Base-by-base conservation (phyloP, 2,329 filamentous ascomycete genomes). In the Pezicula neosporulosa region DNA sequence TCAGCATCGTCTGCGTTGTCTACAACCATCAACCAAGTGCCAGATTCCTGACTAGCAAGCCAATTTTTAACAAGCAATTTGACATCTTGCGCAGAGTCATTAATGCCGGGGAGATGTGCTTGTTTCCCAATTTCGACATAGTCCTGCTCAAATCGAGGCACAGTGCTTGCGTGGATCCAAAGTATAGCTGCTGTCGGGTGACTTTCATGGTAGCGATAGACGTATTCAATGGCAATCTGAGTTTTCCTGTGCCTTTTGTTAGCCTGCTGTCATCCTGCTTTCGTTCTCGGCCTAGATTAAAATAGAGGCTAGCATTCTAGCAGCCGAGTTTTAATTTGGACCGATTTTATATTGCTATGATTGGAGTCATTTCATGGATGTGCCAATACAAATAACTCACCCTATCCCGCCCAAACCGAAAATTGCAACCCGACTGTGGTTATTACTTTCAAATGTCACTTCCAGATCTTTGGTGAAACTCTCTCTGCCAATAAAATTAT, bases 1-100 rank as follows among this genome's bases (percentile, higher is more conserved):
- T 44, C 19, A n/a, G n/a, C 16, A 52, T 70, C 57, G 44, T 70
- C 64, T 41, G 63, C 64, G 43, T 63, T 70, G 36, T 72, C 68
- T 3, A 72, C 54, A 21, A 71, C 47, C 30, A 71, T 56, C 6
- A 63, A 21, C 69, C 67, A 72, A n/a, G 42, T 39, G 28, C 50
- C 44, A 1, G 30, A 16, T 15, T 36, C 24, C 30, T 2, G 10
- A 6, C 12, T 19, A 18, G 10, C 35, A 9, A 47, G 30, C 13
- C 30, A 47, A 2, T 18, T 19, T 21, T 38, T 18, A 6, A 47
- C 30, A 36, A 37, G 27, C 2, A 13, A 8, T 15, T 28, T 44
- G 12, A 10, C 42, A 28, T 44, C 24, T 4, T 15, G 12, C 4
- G 4, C n/a, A 4, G 42, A 9, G 4, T 44, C 42, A 15, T 28